phyloP scores from a whole-genome alignment of 495 filamentous ascomycete genomes.

The Filosporella fistucella region DNA sequence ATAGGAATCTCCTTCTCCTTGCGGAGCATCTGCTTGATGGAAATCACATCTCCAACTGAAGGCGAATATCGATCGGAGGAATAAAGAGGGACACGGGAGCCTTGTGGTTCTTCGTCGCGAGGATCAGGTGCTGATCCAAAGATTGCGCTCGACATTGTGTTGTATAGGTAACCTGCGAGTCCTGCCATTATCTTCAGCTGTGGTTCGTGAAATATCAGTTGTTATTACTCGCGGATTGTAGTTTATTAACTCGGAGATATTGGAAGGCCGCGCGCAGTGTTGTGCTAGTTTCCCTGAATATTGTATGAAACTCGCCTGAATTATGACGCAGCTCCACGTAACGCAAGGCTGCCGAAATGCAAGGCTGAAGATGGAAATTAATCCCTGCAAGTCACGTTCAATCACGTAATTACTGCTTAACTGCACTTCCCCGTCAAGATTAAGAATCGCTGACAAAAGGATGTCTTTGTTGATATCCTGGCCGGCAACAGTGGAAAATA shows the following conservation, averaged over 20 bases:
- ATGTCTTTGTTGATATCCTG: not conserved
- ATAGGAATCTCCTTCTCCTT: constrained; percentile 39
- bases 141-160: constrained; percentile 10
- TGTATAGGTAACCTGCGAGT: constrained; percentile 7
- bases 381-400: constrained; percentile 7
- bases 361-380: constrained; percentile 4
- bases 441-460: constrained; percentile 9
- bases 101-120: constrained; percentile 8
- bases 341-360: not conserved
- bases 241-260: not conserved
- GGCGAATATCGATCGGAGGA: constrained; percentile 21
- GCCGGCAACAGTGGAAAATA: not conserved
- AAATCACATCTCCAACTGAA: constrained; percentile 37
- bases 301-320: not conserved
- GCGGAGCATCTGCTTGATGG: constrained; percentile 35
- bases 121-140: constrained; percentile 4
- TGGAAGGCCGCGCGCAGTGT: not conserved
- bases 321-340: not conserved
- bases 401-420: constrained; percentile 4
- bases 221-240: not conserved
- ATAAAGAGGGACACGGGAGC: constrained; percentile 2
- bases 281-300: not conserved
- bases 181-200: not conserved
- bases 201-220: not conserved
- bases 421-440: not conserved